Percentiles rank a stretch among this genome's conserved stretches.
These are phyloP conservation scores for Dentipellis sp. DNA, from an alignment of 768 basidiomycete species.

Conservation along the genomic window DNA sequence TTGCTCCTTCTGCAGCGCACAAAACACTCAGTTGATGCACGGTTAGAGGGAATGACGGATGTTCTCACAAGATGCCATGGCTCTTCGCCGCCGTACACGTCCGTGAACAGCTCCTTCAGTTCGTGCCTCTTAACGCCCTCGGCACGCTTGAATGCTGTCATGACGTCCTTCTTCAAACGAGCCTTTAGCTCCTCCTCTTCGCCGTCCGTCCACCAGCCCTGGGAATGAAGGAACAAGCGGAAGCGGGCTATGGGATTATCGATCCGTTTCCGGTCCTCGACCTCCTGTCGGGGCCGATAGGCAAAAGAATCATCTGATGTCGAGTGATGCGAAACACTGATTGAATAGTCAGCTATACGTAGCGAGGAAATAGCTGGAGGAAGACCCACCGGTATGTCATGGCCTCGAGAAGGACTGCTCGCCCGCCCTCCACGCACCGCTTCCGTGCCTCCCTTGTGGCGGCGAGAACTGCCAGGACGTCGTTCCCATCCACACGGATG, in stretches of 20 bases:
- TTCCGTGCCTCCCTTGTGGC: constrained; percentile 65
- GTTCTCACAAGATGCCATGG: constrained; percentile 73
- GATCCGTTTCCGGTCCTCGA: constrained; percentile 85
- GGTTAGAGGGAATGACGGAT: constrained; percentile 9
- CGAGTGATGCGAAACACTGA: constrained; percentile 86
- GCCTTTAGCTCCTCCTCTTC: constrained; percentile 68
- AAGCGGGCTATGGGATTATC: constrained; percentile 85
- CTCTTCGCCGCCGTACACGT: constrained; percentile 80
- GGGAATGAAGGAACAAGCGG: constrained; percentile 74
- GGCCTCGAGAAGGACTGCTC: constrained; percentile 79
- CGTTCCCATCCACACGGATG: constrained; percentile 90
- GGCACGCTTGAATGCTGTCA: constrained; percentile 70
- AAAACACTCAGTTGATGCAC: constrained; percentile 5
- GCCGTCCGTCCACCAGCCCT: constrained; percentile 74
- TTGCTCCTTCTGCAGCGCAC: constrained; percentile 60
- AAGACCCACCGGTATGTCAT: constrained; percentile 75
- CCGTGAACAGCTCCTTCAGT: constrained; percentile 76
- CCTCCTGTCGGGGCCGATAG: constrained; percentile 82
- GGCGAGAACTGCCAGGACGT: constrained; percentile 73
- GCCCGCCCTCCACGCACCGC: constrained; percentile 65
- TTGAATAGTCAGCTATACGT: not conserved
- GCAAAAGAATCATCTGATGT: constrained; percentile 95
- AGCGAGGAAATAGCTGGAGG: not conserved
- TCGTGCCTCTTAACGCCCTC: constrained; percentile 61
- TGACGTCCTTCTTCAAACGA: constrained; percentile 60